Evolutionary conservation across 169 alveolate species (phyloP).

Genomic region (Babesia bigemina): DNA sequence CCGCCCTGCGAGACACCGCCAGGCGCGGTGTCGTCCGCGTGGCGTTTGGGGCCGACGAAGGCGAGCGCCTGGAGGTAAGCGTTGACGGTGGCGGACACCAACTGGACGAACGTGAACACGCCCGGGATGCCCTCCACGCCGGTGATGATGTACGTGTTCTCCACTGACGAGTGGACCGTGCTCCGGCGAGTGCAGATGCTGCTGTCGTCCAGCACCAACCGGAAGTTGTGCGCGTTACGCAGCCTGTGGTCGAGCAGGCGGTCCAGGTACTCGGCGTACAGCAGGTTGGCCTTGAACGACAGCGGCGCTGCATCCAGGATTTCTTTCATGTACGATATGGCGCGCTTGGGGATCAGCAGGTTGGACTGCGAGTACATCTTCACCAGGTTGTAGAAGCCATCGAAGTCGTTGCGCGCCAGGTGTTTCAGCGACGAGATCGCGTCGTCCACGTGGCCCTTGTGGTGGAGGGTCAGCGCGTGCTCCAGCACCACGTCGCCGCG

Average conservation of each 20-base stretch:
- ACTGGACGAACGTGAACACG: slow-evolving; percentile 36
- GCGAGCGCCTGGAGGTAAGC: slow-evolving; percentile 45
- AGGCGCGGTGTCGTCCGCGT: background rate
- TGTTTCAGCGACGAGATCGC: slow-evolving; percentile 22
- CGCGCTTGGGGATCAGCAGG: slow-evolving; percentile 51
- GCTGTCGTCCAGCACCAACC: slow-evolving; percentile 31
- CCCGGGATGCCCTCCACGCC: slow-evolving; percentile 59
- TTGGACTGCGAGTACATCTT: slow-evolving; percentile 51
- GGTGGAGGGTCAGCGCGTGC: slow-evolving; percentile 42
- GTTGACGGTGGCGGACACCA: slow-evolving; percentile 38
- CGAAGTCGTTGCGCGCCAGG: slow-evolving; percentile 29
- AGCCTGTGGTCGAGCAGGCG: slow-evolving; percentile 41
- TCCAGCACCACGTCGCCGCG: slow-evolving; percentile 43
- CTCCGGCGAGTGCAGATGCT: slow-evolving; percentile 35
- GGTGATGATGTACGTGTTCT: slow-evolving; percentile 22
- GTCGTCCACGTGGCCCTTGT: slow-evolving; percentile 45
- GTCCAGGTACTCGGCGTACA: slow-evolving; percentile 54
- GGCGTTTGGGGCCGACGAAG: slow-evolving; percentile 6
- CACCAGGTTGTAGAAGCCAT: slow-evolving; percentile 53
- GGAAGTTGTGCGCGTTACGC: slow-evolving; percentile 39
- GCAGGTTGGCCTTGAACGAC: slow-evolving; percentile 54
- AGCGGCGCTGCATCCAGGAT: slow-evolving; percentile 39
- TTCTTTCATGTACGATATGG: slow-evolving; percentile 42
- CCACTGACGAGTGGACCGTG: slow-evolving; percentile 4
- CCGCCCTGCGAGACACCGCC: background rate